Percentiles rank a stretch among this genome's conserved stretches.
Evolutionary conservation across 208 protist genomes (phyloP).

Genomic region (Leishmania arabica): DNA sequence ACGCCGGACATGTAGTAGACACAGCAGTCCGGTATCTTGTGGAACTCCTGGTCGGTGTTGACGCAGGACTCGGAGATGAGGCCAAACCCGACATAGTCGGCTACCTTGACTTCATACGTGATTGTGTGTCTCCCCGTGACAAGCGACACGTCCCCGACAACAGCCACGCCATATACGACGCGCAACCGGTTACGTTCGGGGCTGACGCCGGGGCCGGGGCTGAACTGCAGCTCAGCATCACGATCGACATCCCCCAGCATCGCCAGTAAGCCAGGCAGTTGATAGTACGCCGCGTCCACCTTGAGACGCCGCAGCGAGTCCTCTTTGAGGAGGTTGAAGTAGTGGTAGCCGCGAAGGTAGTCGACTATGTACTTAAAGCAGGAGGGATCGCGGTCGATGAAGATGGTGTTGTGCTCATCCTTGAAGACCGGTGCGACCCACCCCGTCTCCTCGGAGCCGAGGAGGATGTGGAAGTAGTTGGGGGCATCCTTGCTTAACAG

Average conservation of each 20-base stretch:
- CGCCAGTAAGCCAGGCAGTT: slow-evolving; percentile 51
- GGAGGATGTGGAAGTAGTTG: slow-evolving; percentile 43
- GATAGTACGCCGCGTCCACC: slow-evolving; percentile 81
- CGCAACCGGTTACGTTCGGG: slow-evolving; percentile 76
- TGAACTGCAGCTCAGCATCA: slow-evolving; percentile 44
- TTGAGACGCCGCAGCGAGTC: slow-evolving; percentile 66
- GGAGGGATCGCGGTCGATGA: slow-evolving; percentile 86
- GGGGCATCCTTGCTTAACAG: slow-evolving; percentile 42
- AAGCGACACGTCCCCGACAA: slow-evolving; percentile 77
- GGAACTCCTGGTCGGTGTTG: slow-evolving; percentile 84
- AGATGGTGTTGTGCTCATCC: slow-evolving; percentile 63
- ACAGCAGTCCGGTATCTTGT: slow-evolving; percentile 85
- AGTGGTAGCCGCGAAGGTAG: slow-evolving; percentile 83
- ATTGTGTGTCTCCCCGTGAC: slow-evolving; percentile 83
- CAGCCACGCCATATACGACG: slow-evolving; percentile 78
- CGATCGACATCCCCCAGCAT: slow-evolving; percentile 47
- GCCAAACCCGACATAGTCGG: slow-evolving; percentile 90
- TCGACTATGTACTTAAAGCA: slow-evolving; percentile 83
- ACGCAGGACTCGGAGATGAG: slow-evolving; percentile 84
- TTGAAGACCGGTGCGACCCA: slow-evolving; percentile 36
- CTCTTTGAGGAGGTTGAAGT: slow-evolving; percentile 68
- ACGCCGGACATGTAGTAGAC: slow-evolving; percentile 94
- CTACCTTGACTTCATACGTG: slow-evolving; percentile 72
- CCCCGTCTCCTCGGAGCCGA: slow-evolving; percentile 17
- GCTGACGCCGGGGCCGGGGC: slow-evolving; percentile 73